Evolutionary conservation across 2,329 filamentous ascomycete species (phyloP), one percentile per base, ranked within the genome.

Genomic region (Elsinoe batatas): DNA sequence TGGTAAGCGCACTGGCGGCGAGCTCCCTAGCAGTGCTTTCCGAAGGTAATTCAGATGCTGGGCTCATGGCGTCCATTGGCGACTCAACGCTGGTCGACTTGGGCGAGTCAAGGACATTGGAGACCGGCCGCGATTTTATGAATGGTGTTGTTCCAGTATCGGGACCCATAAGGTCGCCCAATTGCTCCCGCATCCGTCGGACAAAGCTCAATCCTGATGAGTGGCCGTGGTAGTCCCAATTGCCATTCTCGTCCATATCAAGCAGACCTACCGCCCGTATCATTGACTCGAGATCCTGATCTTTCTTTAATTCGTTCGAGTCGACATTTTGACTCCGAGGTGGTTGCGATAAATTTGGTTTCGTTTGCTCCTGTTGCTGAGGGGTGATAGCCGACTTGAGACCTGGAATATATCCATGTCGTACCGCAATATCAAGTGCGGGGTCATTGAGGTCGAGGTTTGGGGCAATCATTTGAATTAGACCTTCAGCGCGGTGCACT

Each of bases 161-260:
- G 38, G 80, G 79, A 17, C 84, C 84, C 47, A 93, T 78, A 61
- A 93, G 76, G 58, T 84, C 82, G 43, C 88, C 85, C 61, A 96
- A 88, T 65, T 95, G 87, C 64, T 94, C 87, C 64, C 89, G 85
- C 79, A 98, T 85, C 55, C 88, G 83, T 60, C 83, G 81, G 63
- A 96, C 79, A 68, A 96, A 98, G 60, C 91, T 88, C 42, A 91
- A 80, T 2, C 91, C 91, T 0, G 93, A 97, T 0, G 91, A 96
- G 60, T 88, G 87, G 47, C 93, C 93, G 66, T 95, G 89, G 64
- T 95, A 98, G 69, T 97, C 91, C 83, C 90, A 95, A 63, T 93
- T 83, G 40, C 91, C 91, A 63, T 84, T 83, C 62, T 97, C 91
- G 64, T 95, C 90, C 33, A 97, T 78, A 64, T 97, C 91, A 15